Evolutionary conservation across 164 flowering plant species (phyloP).

Genomic region (Hamamelis virginiana): DNA sequence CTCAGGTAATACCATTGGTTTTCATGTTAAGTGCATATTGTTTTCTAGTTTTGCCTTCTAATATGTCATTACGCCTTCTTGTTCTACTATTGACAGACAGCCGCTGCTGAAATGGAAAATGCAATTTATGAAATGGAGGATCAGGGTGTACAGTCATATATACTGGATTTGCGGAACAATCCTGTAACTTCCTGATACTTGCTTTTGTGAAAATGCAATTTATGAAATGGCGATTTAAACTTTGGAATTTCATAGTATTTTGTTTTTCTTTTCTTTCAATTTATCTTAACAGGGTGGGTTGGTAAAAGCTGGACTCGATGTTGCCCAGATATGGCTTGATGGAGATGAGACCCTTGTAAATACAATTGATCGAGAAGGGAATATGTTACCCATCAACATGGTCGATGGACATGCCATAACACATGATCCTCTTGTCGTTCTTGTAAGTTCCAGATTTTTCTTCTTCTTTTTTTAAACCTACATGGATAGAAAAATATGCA

Average conservation of each 20-base stretch:
- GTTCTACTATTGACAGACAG: constrained; percentile 50
- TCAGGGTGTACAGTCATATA: constrained; percentile 86
- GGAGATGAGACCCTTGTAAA: constrained; percentile 96
- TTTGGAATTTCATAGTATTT: too few species aligned
- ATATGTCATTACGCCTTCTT: not conserved
- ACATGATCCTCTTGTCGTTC: constrained; percentile 92
- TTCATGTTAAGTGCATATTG: not conserved
- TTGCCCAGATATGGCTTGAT: constrained; percentile 97
- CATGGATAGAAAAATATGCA: too few species aligned
- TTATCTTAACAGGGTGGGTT: constrained; percentile 71
- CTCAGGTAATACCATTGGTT: constrained; percentile 60
- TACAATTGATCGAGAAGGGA: constrained; percentile 83
- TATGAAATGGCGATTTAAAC: not conserved
- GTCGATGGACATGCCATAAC: constrained; percentile 90
- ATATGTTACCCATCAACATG: constrained; percentile 76
- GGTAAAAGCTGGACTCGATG: constrained; percentile 93
- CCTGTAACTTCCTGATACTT: constrained; percentile 46
- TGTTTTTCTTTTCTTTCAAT: not conserved
- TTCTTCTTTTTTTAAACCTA: too few species aligned
- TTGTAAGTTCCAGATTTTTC: constrained; percentile 48
- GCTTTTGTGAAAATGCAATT: not conserved
- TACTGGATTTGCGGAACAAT: constrained; percentile 87
- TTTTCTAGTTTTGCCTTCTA: not conserved
- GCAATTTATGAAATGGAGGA: constrained; percentile 76
- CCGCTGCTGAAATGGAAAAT: constrained; percentile 84